phyloP scores from a whole-genome alignment of 2,329 filamentous ascomycete species.

The Nemania diffusa region DNA sequence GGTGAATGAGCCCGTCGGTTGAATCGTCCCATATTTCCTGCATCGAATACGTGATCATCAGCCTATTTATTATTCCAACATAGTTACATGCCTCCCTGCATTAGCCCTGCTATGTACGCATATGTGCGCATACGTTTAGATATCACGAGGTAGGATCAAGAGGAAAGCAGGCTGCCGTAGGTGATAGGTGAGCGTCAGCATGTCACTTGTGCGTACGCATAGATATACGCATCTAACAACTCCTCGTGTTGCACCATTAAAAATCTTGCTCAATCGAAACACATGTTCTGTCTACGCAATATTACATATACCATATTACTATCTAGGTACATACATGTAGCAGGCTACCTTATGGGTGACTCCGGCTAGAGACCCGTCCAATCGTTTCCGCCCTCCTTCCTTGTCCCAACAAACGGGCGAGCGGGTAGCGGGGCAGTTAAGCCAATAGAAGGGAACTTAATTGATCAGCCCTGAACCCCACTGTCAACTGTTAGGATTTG shows the following conservation, averaged over 20 bases:
- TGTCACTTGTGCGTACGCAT: no score
- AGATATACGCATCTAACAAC: no score
- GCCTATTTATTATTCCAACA: constrained; percentile 8
- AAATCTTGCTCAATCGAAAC: no score
- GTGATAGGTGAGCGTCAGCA: background rate
- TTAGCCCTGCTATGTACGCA: no score
- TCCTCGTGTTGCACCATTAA: no score
- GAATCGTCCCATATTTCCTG: constrained; percentile 1
- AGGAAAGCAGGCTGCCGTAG: background rate
- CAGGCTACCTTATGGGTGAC: background rate
- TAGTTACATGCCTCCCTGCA: background rate
- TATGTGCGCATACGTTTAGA: background rate
- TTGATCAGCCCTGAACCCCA: constrained; percentile 26
- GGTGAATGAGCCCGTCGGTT: background rate
- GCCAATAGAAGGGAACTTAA: constrained; percentile 9
- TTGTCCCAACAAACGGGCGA: constrained; percentile 32
- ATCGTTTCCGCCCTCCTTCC: background rate
- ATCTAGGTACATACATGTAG: background rate
- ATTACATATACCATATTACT: no score
- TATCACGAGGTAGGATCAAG: background rate
- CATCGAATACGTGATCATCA: background rate
- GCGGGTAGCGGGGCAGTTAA: background rate
- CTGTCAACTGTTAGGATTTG: constrained; percentile 17
- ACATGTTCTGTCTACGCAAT: no score
- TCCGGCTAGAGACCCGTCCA: background rate